Evolutionary conservation across 345 rosid genomes (phyloP), one percentile per base, ranked within the genome.

Genomic region (Leavenworthia alabamica): DNA sequence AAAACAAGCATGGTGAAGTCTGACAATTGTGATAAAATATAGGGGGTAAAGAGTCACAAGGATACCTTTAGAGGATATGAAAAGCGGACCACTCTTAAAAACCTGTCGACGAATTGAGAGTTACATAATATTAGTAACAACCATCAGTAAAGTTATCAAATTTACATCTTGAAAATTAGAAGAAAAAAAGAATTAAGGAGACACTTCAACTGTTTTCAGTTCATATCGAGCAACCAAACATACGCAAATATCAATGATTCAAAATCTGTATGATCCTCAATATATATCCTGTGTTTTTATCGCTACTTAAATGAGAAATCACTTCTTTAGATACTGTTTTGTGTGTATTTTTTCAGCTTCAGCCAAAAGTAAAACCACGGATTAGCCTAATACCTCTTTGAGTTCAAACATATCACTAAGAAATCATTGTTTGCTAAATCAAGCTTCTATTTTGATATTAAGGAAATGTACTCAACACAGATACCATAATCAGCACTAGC

Each of bases 21-120:
- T 70, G 60, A 68, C 42, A 12, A 31, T 42, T 43, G 39, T 7
- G 24, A 40, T 49, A 26, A 20, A 48, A 50, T 4, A 66, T 7
- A 20, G 46, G 62, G 35, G 29, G 7, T 5, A 46, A 49, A 16
- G 13, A 55, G 31, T 16, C 63, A 33, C 49, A 36, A 64, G 19
- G 85, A 41, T 59, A 86, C 99, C 99, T 93, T 93, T 93, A 6
- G 99, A 89, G 44, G 99, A 93, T 79, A 93, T 93, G 83, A 85
- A 89, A 72, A 89, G 94, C 2, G 91, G 97, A 61, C 98, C 98
- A 64, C 93, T 92, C 87, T 86, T 92, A 78, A 83, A 89, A 71
- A 92, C 95, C 98, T 92, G 85, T 29, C 60, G 76, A 63, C 48
- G 3, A 14, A 39, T 54, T 7, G 5, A 8, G 28, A 39, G 22